Percentiles rank a stretch among this genome's conserved stretches.
These are phyloP conservation scores for Leishmania martiniquensis DNA, from an alignment of 208 protist species.

Conservation along the genomic window DNA sequence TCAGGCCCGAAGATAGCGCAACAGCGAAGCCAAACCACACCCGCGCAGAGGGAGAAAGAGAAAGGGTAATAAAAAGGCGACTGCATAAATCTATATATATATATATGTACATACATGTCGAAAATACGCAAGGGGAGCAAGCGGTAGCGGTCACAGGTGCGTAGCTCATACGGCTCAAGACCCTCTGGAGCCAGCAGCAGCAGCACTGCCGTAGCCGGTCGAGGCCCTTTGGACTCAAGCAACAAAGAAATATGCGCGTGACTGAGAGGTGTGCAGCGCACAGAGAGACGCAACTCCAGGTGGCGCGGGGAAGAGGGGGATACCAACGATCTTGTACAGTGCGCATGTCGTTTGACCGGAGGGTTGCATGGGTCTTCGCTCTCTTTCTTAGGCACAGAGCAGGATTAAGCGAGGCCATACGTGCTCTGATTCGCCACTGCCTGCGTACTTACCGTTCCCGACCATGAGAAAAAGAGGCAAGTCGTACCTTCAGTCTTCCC, in stretches of 20 bases:
- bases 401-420: not conserved
- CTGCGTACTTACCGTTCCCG: not conserved
- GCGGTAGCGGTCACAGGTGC: no score
- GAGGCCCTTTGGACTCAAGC: not conserved
- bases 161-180: not conserved
- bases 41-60: not conserved
- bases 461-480: not conserved
- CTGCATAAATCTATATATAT: no score
- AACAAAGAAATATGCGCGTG: not conserved
- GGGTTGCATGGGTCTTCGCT: not conserved
- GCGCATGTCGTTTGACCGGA: not conserved
- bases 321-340: not conserved
- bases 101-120: no score
- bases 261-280: not conserved
- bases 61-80: not conserved
- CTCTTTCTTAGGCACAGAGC: not conserved
- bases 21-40: not conserved
- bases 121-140: not conserved
- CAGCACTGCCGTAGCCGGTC: not conserved
- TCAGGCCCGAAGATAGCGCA: not conserved
- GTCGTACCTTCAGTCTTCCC: not conserved
- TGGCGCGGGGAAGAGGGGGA: not conserved
- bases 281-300: not conserved
- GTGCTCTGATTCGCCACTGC: not conserved
- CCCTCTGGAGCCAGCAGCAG: not conserved